Conservation (phyloP, 164 flowering plant genomes). For the Aristolochia contorta region DNA sequence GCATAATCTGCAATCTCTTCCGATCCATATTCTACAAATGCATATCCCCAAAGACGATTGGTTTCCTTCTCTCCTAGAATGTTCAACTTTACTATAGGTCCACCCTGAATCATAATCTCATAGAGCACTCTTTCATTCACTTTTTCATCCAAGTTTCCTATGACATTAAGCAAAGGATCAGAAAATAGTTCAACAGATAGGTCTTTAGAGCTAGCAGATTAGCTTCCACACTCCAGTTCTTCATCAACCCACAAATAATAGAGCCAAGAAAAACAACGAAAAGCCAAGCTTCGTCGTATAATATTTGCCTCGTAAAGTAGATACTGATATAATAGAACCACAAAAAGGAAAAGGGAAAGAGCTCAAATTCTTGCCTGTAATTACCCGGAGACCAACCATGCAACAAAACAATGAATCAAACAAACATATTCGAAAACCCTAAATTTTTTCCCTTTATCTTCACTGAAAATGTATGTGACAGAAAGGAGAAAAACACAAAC, state of each 20-base stretch:
- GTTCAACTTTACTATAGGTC: conserved; percentile 56
- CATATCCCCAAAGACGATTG: conserved; percentile 65
- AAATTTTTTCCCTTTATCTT: not conserved
- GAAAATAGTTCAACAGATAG: not conserved
- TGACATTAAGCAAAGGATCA: not conserved
- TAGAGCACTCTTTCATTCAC: conserved; percentile 74
- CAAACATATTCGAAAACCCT: not conserved
- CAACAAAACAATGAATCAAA: not conserved
- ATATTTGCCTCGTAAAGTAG: not conserved
- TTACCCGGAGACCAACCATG: no score
- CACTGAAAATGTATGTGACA: not conserved
- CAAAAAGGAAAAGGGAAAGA: not conserved
- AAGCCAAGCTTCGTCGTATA: no score
- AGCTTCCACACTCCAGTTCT: not conserved
- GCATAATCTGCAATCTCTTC: conserved; percentile 82
- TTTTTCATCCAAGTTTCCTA: conserved; percentile 87
- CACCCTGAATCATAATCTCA: conserved; percentile 86
- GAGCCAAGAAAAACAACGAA: not conserved
- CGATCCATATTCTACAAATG: conserved; percentile 86
- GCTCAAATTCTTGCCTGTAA: no score
- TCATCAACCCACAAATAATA: not conserved
- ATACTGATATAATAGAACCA: not conserved
- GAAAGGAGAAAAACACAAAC: not conserved
- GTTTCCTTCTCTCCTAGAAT: conserved; percentile 79
- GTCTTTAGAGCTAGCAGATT: not conserved